A percentile compares a stretch with the other conserved stretches of the same genome.
These are phyloP conservation scores for Agrocybe chaxingu DNA, from an alignment of 768 basidiomycete genomes.

Conservation along the genomic window DNA sequence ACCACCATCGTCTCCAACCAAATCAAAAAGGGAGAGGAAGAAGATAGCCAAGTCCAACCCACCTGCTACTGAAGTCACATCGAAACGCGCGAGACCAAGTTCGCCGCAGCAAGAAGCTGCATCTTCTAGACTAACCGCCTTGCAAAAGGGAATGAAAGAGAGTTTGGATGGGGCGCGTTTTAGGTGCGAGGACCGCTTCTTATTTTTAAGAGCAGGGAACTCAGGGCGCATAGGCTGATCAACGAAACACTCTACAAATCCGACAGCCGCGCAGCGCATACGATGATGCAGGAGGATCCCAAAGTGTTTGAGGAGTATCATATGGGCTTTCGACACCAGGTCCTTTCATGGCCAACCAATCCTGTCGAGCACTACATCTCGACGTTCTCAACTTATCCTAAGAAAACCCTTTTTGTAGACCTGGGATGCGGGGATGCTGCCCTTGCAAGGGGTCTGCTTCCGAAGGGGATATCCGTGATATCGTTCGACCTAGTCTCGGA, in stretches of 20 bases:
- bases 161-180: constrained; percentile 86
- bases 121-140: constrained; percentile 48
- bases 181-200: constrained; percentile 45
- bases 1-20: too few relatives aligned
- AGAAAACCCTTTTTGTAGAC: constrained; percentile 79
- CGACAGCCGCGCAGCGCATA: constrained; percentile 65
- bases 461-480: constrained; percentile 64
- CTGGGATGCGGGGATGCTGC: constrained; percentile 95
- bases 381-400: constrained; percentile 58
- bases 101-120: constrained; percentile 5
- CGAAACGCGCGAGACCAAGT: constrained; percentile 11
- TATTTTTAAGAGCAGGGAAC: background rate
- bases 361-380: constrained; percentile 83
- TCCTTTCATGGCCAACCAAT: constrained; percentile 90
- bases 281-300: constrained; percentile 84
- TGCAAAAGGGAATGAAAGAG: constrained; percentile 78
- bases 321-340: constrained; percentile 86
- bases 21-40: too few relatives aligned
- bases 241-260: constrained; percentile 94
- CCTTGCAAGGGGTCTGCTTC: constrained; percentile 70
- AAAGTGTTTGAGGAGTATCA: constrained; percentile 92
- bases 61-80: background rate
- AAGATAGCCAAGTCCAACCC: constrained; percentile 4
- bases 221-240: constrained; percentile 56
- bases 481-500: constrained; percentile 83